A percentile compares a stretch with the other conserved stretches of the same genome.
Evolutionary conservation across 192 early-diverging fungal genomes (phyloP).

Genomic region (Coemansia sp.): DNA sequence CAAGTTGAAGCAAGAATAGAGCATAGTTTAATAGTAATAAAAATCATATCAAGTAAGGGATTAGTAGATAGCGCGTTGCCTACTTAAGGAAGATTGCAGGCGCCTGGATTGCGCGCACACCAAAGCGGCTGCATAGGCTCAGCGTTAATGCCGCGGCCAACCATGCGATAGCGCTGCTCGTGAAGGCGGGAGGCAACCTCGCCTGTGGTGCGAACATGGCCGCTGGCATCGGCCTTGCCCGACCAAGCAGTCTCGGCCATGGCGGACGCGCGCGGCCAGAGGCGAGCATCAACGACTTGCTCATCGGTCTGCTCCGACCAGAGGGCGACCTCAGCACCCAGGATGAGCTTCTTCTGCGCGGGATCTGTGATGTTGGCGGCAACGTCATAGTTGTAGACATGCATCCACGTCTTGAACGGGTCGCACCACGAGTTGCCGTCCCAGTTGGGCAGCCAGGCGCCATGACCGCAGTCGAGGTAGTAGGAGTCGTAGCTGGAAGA

Average conservation of each 20-base stretch:
- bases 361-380: slow-evolving; percentile 58
- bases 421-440: slow-evolving; percentile 73
- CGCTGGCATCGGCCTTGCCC: slow-evolving; percentile 60
- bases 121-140: slow-evolving; percentile 77
- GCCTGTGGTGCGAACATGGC: slow-evolving; percentile 58
- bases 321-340: slow-evolving; percentile 68
- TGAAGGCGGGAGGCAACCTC: slow-evolving; percentile 69
- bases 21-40: neutral
- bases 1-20: neutral
- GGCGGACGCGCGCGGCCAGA: slow-evolving; percentile 76
- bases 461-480: slow-evolving; percentile 78
- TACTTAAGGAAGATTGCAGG: slow-evolving; percentile 42
- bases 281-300: slow-evolving; percentile 59
- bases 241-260: slow-evolving; percentile 74
- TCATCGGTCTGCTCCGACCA: slow-evolving; percentile 75
- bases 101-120: slow-evolving; percentile 67
- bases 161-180: slow-evolving; percentile 72
- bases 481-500: slow-evolving; percentile 62
- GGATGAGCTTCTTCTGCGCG: slow-evolving; percentile 58
- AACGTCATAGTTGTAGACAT: slow-evolving; percentile 68
- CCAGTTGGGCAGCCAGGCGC: slow-evolving; percentile 72
- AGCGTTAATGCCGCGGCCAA: slow-evolving; percentile 66
- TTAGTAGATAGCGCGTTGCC: neutral
- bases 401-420: slow-evolving; percentile 77
- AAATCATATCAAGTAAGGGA: neutral